Evolutionary conservation across 805 yeast genomes (phyloP), one percentile per base, ranked within the genome.

Genomic region (Ogataea thermomethanolica): DNA sequence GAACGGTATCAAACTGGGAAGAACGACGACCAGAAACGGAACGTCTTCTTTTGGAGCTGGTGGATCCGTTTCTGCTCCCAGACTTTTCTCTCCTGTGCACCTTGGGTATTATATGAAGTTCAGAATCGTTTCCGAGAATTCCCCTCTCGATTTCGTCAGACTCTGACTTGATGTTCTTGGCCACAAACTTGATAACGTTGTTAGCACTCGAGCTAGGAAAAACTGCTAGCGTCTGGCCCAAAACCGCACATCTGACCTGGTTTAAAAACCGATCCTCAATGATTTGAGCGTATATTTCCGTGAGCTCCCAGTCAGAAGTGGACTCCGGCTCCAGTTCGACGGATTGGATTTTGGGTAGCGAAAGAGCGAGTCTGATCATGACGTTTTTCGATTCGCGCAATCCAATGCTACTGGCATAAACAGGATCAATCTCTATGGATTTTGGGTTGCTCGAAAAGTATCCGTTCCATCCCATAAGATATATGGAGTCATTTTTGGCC

Each of bases 271-370:
- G 76, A 33, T 79, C 76, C 56, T 91, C 97, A 20, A 91, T 72
- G 29, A 71, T 75, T 22, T 74, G 78, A 2, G 95, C 91, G 59
- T 91, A 85, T 2, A 84, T 61, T 55, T 90, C 96, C 2, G 89
- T 84, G 21, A 86, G 66, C 49, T 90, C 97, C 97, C 97, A 91
- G 56, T 91, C 99, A 5, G 82, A 72, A 2, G 80, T 61, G 0
- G 86, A 71, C 13, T 74, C 62, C 0, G 98, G 98, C 53, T 86
- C 96, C 31, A 91, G 70, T 53, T 76, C 79, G 3, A 90, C 79
- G 3, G 79, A 76, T 5, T 70, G 66, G 1, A 88, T 78, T 29
- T 62, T 70, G n/a, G 73, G 76, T 1, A 69, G 58, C 27, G 74
- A 67, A 10, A 76, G 66, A 40, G 74, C 71, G 37, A 82, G 55